Conservation (phyloP, 2,329 filamentous ascomycete species). For the Epichloe hybrida region DNA sequence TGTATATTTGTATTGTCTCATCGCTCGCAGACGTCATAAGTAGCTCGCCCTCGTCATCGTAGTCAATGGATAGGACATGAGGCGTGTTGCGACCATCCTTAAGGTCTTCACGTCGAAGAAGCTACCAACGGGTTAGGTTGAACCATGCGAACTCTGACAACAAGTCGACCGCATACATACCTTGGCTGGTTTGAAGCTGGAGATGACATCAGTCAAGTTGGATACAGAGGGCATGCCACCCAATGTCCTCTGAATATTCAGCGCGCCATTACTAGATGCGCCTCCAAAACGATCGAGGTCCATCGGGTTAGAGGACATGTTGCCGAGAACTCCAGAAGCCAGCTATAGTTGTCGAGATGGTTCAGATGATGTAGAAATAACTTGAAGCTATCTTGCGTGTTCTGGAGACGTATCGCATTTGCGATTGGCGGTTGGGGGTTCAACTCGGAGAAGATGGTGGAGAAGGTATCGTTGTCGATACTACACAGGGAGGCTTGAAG, state of each 20-base stretch:
- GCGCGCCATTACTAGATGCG: slow-evolving; percentile 28
- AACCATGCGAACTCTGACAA: not conserved
- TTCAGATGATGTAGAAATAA: not conserved
- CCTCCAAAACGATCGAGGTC: slow-evolving; percentile 36
- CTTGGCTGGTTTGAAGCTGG: slow-evolving; percentile 66
- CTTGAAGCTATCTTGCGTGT: not conserved
- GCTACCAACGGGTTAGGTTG: slow-evolving; percentile 15
- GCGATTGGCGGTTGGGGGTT: not conserved
- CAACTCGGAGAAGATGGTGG: not conserved
- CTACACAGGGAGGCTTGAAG: not conserved
- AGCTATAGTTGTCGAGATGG: not conserved
- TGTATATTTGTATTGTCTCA: slow-evolving; percentile 91
- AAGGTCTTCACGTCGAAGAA: slow-evolving; percentile 45
- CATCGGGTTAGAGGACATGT: slow-evolving; percentile 43
- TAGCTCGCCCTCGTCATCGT: slow-evolving; percentile 87
- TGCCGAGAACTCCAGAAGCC: not conserved
- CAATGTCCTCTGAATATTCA: slow-evolving; percentile 38
- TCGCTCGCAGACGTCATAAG: slow-evolving; percentile 86
- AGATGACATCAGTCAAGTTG: slow-evolving; percentile 65
- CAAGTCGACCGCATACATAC: slow-evolving; percentile 28
- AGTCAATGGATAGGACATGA: slow-evolving; percentile 80
- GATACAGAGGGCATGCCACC: slow-evolving; percentile 35
- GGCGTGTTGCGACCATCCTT: slow-evolving; percentile 40
- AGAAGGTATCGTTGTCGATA: no score
- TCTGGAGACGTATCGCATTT: not conserved